These are phyloP conservation scores for Alternaria viburni DNA, from an alignment of 2,329 filamentous ascomycete genomes.

Conservation along the genomic window DNA sequence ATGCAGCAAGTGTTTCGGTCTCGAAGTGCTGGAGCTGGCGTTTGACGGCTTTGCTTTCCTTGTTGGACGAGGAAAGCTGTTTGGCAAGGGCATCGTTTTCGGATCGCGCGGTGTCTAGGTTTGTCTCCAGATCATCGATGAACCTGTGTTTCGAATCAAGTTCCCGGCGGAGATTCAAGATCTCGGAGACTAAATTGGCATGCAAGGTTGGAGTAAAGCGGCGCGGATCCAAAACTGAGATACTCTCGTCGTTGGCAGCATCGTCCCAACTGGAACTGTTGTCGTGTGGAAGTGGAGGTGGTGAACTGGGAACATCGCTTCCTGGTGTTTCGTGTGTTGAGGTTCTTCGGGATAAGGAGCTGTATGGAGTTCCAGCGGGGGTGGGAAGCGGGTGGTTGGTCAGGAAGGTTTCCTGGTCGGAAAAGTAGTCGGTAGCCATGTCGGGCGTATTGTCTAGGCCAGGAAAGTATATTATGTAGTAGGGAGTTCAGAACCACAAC, in stretches of 20 bases:
- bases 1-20: constrained; percentile 82
- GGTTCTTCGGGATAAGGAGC: constrained; percentile 66
- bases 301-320: constrained; percentile 71
- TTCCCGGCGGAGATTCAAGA: constrained; percentile 83
- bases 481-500: constrained; percentile 31
- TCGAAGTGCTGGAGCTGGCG: constrained; percentile 87
- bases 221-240: constrained; percentile 82
- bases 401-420: constrained; percentile 51
- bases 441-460: background rate
- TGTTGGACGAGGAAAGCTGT: constrained; percentile 67
- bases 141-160: constrained; percentile 87
- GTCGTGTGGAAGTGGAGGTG: constrained; percentile 60
- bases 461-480: background rate
- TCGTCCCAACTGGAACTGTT: constrained; percentile 58
- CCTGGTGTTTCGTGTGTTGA: constrained; percentile 65
- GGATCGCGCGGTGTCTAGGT: constrained; percentile 71
- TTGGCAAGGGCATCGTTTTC: constrained; percentile 76
- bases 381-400: constrained; percentile 66
- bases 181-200: constrained; percentile 93
- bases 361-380: constrained; percentile 73
- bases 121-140: constrained; percentile 83
- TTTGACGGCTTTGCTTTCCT: constrained; percentile 81
- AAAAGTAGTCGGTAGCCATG: constrained; percentile 55
- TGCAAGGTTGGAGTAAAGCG: constrained; percentile 95
- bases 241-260: constrained; percentile 66